phyloP scores from a whole-genome alignment of 352 stramenopile species.

The Bremia lactucae region DNA sequence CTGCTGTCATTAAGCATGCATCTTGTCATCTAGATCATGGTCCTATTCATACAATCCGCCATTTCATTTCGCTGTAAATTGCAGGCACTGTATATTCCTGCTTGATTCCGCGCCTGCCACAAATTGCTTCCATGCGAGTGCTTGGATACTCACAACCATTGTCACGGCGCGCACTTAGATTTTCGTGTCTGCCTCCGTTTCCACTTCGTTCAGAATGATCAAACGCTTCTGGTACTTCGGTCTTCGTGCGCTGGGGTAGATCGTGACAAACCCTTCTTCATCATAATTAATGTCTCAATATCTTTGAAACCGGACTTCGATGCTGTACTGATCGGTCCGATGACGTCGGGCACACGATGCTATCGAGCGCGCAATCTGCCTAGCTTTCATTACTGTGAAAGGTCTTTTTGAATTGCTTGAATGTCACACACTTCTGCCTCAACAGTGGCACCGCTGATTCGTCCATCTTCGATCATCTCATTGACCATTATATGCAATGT shows the following conservation, averaged over 20 bases:
- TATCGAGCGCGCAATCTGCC: neutral
- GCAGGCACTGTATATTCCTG: neutral
- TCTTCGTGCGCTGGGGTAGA: neutral
- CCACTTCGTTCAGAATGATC: neutral
- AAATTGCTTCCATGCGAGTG: neutral
- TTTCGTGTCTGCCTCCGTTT: neutral
- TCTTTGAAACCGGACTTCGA: neutral
- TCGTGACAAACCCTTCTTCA: neutral
- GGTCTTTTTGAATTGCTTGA: neutral
- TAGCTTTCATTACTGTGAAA: neutral
- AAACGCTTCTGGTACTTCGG: neutral
- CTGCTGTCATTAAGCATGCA: neutral
- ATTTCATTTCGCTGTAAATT: neutral
- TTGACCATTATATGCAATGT: neutral
- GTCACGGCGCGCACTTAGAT: neutral
- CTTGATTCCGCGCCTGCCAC: neutral
- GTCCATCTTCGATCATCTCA: neutral
- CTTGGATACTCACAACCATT: neutral
- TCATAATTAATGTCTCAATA: neutral
- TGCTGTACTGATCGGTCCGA: neutral
- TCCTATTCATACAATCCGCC: neutral
- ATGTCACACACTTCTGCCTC: neutral
- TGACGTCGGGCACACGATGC: neutral
- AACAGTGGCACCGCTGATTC: neutral
- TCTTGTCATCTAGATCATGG: neutral